These are phyloP conservation scores for Laetiporus sulphureus DNA, from an alignment of 1,284 basidiomycete species.

Conservation along the genomic window DNA sequence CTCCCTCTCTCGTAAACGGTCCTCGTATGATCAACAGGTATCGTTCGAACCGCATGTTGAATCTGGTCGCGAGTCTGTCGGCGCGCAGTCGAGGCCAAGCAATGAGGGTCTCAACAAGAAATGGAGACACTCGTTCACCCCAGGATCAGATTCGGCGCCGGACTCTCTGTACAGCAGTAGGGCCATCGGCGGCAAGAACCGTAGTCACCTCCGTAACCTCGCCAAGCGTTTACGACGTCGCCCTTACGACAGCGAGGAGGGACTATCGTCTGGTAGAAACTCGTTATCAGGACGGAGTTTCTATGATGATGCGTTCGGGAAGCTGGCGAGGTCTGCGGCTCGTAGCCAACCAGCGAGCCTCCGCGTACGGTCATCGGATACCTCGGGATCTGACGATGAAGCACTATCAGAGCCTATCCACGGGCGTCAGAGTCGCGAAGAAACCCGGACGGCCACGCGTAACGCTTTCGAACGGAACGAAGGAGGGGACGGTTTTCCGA, in stretches of 20 bases:
- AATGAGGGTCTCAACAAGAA: slow-evolving; percentile 35
- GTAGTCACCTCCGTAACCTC: slow-evolving; percentile 31
- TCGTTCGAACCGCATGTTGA: slow-evolving; percentile 30
- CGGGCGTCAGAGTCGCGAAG: neutral
- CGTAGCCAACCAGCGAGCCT: slow-evolving; percentile 11
- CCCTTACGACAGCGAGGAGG: slow-evolving; percentile 38
- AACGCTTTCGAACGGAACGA: neutral
- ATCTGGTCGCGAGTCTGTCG: slow-evolving; percentile 27
- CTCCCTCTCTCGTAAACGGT: slow-evolving; percentile 33
- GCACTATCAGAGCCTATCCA: neutral
- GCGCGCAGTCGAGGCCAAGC: slow-evolving; percentile 37
- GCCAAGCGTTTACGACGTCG: slow-evolving; percentile 31
- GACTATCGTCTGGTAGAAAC: slow-evolving; percentile 36
- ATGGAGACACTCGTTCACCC: slow-evolving; percentile 26
- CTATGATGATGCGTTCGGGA: slow-evolving; percentile 24
- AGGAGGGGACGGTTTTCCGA: slow-evolving; percentile 8
- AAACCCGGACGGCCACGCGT: neutral
- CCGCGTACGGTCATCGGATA: neutral
- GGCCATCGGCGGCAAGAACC: slow-evolving; percentile 22
- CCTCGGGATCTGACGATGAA: neutral
- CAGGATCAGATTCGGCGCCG: slow-evolving; percentile 27
- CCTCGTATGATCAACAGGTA: slow-evolving; percentile 39
- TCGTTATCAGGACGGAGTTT: slow-evolving; percentile 42
- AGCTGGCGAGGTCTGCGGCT: slow-evolving; percentile 13
- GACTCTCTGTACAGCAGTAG: slow-evolving; percentile 31